Evolutionary conservation across 2,329 filamentous ascomycete genomes (phyloP).

Genomic region (Zymoseptoria passerinii): DNA sequence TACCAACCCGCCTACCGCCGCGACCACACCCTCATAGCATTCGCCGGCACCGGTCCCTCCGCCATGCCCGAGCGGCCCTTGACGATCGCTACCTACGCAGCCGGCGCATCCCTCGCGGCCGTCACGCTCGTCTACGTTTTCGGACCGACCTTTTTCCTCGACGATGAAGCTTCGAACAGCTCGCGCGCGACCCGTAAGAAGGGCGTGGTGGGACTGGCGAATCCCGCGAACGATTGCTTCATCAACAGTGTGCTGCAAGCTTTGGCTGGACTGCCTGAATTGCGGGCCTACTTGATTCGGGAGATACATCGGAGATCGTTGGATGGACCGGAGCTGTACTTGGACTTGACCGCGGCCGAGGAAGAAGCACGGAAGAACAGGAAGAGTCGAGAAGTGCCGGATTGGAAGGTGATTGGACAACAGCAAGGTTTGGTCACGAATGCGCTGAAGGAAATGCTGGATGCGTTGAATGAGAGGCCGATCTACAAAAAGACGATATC

Average conservation of each 20-base stretch:
- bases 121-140: constrained; percentile 96
- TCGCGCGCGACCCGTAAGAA: constrained; percentile 62
- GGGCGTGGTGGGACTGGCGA: constrained; percentile 78
- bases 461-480: constrained; percentile 84
- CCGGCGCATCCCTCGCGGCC: constrained; percentile 87
- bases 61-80: constrained; percentile 73
- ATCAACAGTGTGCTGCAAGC: constrained; percentile 96
- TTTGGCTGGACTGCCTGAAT: constrained; percentile 77
- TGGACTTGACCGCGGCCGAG: constrained; percentile 45
- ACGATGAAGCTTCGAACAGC: constrained; percentile 59
- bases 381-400: constrained; percentile 26
- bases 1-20: neutral
- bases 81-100: constrained; percentile 84
- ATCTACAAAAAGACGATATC: constrained; percentile 92
- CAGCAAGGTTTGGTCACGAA: constrained; percentile 77
- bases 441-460: constrained; percentile 85
- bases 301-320: constrained; percentile 78
- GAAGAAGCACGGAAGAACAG: constrained; percentile 51
- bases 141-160: constrained; percentile 91
- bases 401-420: constrained; percentile 49
- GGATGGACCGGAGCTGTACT: constrained; percentile 69
- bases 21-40: constrained; percentile 20
- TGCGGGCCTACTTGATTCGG: constrained; percentile 84
- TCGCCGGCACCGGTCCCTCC: constrained; percentile 21
- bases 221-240: constrained; percentile 73